phyloP scores from a whole-genome alignment of 805 yeast genomes.

The Starmera dryadoides region DNA sequence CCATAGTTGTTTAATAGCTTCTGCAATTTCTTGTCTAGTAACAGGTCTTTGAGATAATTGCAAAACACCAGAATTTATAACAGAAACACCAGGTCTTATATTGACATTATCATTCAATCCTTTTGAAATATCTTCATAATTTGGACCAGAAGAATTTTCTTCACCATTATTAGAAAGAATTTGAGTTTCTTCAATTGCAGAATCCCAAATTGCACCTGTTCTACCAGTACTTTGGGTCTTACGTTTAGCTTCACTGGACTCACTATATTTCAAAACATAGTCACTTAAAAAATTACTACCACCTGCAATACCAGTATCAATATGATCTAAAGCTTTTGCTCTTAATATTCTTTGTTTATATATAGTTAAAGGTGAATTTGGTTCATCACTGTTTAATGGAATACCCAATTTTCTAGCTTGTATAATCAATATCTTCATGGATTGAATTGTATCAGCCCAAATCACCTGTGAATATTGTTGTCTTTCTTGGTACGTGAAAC shows the following conservation, averaged over 20 bases:
- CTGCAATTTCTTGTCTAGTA: slow-evolving; percentile 52
- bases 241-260: slow-evolving; percentile 43
- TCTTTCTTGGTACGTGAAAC: slow-evolving; percentile 76
- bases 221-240: slow-evolving; percentile 48
- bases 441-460: slow-evolving; percentile 86
- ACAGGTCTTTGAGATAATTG: slow-evolving; percentile 6
- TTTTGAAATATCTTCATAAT: slow-evolving; percentile 14
- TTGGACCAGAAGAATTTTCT: too few species aligned
- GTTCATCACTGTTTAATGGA: slow-evolving; percentile 56
- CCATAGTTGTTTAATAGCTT: slow-evolving; percentile 70
- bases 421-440: slow-evolving; percentile 72
- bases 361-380: slow-evolving; percentile 35
- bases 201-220: slow-evolving; percentile 22
- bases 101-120: slow-evolving; percentile 9
- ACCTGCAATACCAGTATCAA: slow-evolving; percentile 63
- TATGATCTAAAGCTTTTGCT: slow-evolving; percentile 51
- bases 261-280: slow-evolving; percentile 55
- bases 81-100: slow-evolving; percentile 18
- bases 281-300: slow-evolving; percentile 56
- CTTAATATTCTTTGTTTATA: slow-evolving; percentile 45
- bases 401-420: slow-evolving; percentile 66
- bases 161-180: slow-evolving; percentile 1
- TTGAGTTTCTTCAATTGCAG: slow-evolving; percentile 9
- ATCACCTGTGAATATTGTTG: slow-evolving; percentile 77
- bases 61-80: slow-evolving; percentile 9